These are phyloP conservation scores for Gossypium stocksii DNA, from an alignment of 345 rosid species.

Conservation along the genomic window DNA sequence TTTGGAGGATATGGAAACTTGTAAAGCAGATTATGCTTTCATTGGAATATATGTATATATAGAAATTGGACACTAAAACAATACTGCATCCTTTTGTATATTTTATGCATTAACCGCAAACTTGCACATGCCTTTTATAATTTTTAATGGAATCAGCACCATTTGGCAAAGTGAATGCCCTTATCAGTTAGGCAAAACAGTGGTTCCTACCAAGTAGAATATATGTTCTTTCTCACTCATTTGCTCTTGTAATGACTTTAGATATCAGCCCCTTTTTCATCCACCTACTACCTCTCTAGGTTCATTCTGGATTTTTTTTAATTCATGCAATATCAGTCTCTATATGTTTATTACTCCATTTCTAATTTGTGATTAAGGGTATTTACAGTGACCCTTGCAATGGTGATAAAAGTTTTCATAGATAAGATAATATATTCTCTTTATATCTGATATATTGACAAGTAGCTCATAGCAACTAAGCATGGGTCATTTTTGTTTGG, in stretches of 20 bases:
- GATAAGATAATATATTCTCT: no score
- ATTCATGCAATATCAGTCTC: neutral
- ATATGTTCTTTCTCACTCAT: neutral
- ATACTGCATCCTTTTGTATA: neutral
- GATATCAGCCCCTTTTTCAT: neutral
- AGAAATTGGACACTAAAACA: neutral
- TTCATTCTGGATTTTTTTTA: neutral
- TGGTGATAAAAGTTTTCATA: no score
- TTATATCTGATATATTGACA: no score
- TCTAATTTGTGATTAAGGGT: neutral
- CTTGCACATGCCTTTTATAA: neutral
- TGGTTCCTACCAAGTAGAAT: constrained; percentile 1
- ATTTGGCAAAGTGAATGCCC: constrained; percentile 5
- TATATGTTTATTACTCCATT: neutral
- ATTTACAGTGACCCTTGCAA: no score
- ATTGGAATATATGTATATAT: neutral
- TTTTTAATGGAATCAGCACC: constrained; percentile 9
- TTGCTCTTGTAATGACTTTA: neutral
- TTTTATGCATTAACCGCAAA: neutral
- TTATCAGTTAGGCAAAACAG: constrained; percentile 19
- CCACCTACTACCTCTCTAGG: neutral
- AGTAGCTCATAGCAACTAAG: no score
- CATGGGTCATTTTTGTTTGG: no score
- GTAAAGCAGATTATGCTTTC: constrained; percentile 1
- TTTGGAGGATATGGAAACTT: neutral